phyloP scores from a whole-genome alignment of 305 asterid species.

The Withania somnifera region DNA sequence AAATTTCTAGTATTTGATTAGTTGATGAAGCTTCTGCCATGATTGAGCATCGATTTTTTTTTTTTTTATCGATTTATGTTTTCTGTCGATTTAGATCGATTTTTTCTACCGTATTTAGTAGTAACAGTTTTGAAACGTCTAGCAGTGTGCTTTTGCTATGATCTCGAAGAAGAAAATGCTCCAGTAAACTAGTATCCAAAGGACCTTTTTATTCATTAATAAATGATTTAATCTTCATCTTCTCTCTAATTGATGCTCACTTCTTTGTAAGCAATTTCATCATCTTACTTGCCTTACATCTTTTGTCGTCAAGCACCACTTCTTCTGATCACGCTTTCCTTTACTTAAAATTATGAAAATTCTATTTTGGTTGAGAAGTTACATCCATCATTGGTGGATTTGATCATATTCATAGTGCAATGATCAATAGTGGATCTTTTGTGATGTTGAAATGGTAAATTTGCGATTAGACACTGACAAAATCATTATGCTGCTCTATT shows the following conservation, averaged over 20 bases:
- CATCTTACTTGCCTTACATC: neutral
- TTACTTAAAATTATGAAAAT: neutral
- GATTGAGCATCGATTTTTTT: neutral
- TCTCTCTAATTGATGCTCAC: neutral
- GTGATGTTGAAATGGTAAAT: neutral
- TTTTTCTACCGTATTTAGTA: too few relatives aligned
- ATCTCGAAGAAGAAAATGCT: neutral
- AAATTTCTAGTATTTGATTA: neutral
- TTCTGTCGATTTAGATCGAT: neutral
- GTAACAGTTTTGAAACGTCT: neutral
- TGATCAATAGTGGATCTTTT: neutral
- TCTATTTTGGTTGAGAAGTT: neutral
- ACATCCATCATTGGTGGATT: neutral
- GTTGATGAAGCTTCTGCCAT: neutral
- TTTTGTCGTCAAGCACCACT: neutral
- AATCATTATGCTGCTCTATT: neutral
- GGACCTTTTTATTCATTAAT: neutral
- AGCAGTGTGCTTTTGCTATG: neutral
- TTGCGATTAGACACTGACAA: neutral
- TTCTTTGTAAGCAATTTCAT: neutral
- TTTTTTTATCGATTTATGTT: neutral
- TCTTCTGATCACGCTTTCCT: neutral
- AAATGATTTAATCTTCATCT: neutral
- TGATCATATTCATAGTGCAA: neutral
- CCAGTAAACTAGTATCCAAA: neutral